Percentiles rank a stretch among this genome's conserved stretches.
These are phyloP conservation scores for Amanita pseudoporphyria DNA, from an alignment of 768 basidiomycete species.

Conservation along the genomic window DNA sequence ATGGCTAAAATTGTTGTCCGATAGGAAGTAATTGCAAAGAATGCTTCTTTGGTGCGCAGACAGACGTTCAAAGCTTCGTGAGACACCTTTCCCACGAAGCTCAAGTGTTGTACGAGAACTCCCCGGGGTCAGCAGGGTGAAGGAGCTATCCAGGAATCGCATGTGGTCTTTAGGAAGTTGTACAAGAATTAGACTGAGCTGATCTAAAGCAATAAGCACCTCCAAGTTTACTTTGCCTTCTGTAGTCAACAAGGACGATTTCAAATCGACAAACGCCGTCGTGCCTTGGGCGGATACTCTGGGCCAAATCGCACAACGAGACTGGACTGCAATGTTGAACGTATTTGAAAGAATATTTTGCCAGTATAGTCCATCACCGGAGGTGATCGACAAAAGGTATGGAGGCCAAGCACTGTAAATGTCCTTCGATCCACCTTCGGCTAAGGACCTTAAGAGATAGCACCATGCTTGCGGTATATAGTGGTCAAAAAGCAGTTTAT, in stretches of 20 bases:
- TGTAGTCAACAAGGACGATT: conserved; percentile 18
- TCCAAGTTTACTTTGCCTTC: conserved; percentile 8
- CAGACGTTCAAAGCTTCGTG: conserved; percentile 5
- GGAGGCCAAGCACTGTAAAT: conserved; percentile 34
- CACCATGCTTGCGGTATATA: conserved; percentile 39
- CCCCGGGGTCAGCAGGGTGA: conserved; percentile 18
- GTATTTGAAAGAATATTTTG: conserved; percentile 21
- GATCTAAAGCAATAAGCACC: conserved; percentile 21
- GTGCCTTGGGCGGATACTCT: not conserved
- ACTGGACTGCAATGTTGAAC: conserved; percentile 18
- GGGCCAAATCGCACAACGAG: conserved; percentile 2
- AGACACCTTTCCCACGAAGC: conserved; percentile 16
- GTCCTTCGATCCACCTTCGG: conserved; percentile 14
- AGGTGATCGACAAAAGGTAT: conserved; percentile 17
- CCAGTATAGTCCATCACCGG: conserved; percentile 34
- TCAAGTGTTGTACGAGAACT: conserved; percentile 20
- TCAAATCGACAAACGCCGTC: not conserved
- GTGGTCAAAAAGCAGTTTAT: too few species aligned
- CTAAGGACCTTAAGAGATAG: conserved; percentile 21
- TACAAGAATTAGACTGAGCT: conserved; percentile 24
- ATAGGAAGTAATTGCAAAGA: conserved; percentile 27
- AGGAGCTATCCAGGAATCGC: conserved; percentile 15
- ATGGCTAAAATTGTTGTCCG: conserved; percentile 19
- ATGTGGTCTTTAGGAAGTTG: conserved; percentile 27
- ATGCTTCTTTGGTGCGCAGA: conserved; percentile 4